Evolutionary conservation across 345 rosid genomes (phyloP).

Genomic region (Camelina sativa): DNA sequence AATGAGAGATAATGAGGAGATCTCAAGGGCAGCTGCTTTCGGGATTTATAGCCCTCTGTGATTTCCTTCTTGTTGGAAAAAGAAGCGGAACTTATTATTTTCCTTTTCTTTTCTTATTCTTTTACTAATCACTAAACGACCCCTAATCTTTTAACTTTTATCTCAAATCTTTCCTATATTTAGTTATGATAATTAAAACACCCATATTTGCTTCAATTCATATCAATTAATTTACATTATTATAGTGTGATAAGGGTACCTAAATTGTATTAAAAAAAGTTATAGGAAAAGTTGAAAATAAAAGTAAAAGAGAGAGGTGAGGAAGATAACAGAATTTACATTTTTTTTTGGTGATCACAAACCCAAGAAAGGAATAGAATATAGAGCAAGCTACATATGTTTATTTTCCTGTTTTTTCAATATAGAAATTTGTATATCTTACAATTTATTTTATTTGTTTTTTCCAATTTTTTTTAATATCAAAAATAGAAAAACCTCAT

Average conservation of each 20-base stretch:
- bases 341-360: slow-evolving; percentile 25
- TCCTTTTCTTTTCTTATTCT: slow-evolving; percentile 4
- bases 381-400: not conserved
- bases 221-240: not conserved
- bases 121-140: not conserved
- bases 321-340: not conserved
- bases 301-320: not conserved
- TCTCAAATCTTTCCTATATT: not conserved
- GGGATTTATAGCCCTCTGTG: slow-evolving; percentile 35
- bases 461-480: too few species aligned
- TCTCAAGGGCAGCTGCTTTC: slow-evolving; percentile 13
- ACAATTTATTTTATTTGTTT: not conserved
- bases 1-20: slow-evolving; percentile 17
- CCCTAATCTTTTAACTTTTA: not conserved
- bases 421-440: not conserved
- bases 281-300: not conserved
- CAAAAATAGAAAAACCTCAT: too few species aligned
- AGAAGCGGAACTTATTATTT: slow-evolving; percentile 39
- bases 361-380: slow-evolving; percentile 37
- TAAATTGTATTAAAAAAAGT: not conserved
- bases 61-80: slow-evolving; percentile 57
- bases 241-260: not conserved
- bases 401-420: not conserved
- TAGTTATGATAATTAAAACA: not conserved
- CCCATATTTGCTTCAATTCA: not conserved